Evolutionary conservation across 306 rosid genomes (phyloP).

Genomic region (Prunus padus): DNA sequence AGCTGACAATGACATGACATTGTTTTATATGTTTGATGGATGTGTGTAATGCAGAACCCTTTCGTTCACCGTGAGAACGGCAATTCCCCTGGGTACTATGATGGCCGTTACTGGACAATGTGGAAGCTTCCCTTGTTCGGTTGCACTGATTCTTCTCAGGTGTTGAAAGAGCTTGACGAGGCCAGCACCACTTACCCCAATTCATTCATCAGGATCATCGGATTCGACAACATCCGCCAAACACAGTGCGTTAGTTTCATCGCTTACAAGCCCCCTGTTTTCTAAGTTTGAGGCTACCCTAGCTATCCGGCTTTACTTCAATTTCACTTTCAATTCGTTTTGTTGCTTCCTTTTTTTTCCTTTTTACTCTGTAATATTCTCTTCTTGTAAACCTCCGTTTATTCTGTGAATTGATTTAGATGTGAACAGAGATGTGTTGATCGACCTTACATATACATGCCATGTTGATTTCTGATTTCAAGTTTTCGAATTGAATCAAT

Average conservation of each 20-base stretch:
- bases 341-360: not conserved
- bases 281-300: not conserved
- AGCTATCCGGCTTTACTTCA: not conserved
- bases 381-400: not conserved
- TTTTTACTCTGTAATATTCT: not conserved
- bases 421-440: not conserved
- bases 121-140: constrained; percentile 97
- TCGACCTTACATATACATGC: not conserved
- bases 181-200: constrained; percentile 42
- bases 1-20: not conserved
- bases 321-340: not conserved
- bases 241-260: constrained; percentile 88
- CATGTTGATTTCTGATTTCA: not conserved
- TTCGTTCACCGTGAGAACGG: constrained; percentile 58
- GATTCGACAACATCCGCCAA: constrained; percentile 83
- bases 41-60: constrained; percentile 30
- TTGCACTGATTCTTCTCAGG: constrained; percentile 58
- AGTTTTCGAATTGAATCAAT: too few relatives aligned
- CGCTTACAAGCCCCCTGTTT: constrained; percentile 53
- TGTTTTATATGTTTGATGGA: not conserved
- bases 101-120: constrained; percentile 89
- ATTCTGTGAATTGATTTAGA: not conserved
- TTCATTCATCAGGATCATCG: constrained; percentile 58
- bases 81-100: constrained; percentile 79
- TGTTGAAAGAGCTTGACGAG: constrained; percentile 48